Conservation (phyloP, 2,329 filamentous ascomycete species). For the Allantophomopsis lycopodina region DNA sequence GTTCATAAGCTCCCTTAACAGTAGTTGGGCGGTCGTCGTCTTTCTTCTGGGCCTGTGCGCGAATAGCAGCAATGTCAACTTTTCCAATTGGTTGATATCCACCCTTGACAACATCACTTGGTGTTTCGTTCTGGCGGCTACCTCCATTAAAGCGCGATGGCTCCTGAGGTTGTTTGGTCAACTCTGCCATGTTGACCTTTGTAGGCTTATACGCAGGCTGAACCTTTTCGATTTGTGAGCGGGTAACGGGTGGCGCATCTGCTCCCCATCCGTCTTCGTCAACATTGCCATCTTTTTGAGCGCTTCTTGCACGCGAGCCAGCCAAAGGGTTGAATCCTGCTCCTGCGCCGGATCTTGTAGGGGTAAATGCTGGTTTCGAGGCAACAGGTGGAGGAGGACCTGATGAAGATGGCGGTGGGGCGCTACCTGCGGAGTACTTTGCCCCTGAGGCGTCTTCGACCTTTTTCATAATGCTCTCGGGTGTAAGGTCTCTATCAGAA, state of each 20-base stretch:
- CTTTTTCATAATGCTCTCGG: constrained; percentile 82
- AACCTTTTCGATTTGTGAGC: constrained; percentile 84
- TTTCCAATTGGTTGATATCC: constrained; percentile 91
- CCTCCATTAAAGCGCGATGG: constrained; percentile 44
- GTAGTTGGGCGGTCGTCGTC: constrained; percentile 69
- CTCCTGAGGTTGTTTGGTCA: constrained; percentile 60
- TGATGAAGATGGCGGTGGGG: constrained; percentile 35
- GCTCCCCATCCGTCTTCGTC: constrained; percentile 89
- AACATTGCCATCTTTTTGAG: constrained; percentile 36
- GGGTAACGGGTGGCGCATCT: constrained; percentile 82
- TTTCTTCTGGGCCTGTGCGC: constrained; percentile 55
- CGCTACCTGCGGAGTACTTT: constrained; percentile 70
- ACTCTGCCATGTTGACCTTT: constrained; percentile 82
- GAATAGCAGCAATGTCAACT: constrained; percentile 89
- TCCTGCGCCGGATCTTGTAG: constrained; percentile 39
- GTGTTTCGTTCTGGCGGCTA: constrained; percentile 28
- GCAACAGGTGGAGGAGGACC: constrained; percentile 47
- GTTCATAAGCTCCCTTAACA: constrained; percentile 90
- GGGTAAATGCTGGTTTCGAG: constrained; percentile 86
- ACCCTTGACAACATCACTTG: constrained; percentile 60
- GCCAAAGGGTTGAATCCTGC: constrained; percentile 51
- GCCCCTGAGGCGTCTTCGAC: constrained; percentile 88
- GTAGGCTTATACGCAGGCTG: constrained; percentile 87
- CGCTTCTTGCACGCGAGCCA: constrained; percentile 45
- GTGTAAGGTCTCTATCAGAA: constrained; percentile 76